Evolutionary conservation across 441 rosid genomes (phyloP).

Genomic region (Geranium incanum): DNA sequence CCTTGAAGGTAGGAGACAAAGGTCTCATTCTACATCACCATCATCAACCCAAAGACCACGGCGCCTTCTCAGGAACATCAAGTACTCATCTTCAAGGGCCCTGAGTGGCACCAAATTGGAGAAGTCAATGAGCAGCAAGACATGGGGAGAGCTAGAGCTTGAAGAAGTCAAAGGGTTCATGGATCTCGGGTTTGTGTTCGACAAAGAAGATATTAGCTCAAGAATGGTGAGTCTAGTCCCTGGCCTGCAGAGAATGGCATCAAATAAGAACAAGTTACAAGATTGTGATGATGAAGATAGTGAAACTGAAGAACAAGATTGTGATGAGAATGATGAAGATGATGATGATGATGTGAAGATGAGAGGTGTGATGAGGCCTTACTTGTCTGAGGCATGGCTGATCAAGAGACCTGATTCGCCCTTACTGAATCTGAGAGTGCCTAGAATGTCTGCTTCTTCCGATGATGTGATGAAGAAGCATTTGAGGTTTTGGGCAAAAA

Average conservation of each 20-base stretch:
- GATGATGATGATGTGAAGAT: neutral
- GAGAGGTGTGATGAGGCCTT: constrained; percentile 1
- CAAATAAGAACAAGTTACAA: too few relatives aligned
- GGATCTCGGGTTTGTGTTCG: neutral
- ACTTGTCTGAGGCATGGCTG: neutral
- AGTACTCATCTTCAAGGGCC: neutral
- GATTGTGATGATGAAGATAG: too few relatives aligned
- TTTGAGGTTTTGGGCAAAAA: constrained; percentile 1
- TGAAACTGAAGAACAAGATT: too few relatives aligned
- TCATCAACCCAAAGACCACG: neutral
- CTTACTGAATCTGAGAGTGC: neutral
- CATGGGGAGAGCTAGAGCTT: neutral
- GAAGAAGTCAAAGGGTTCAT: constrained; percentile 3
- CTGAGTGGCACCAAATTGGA: neutral
- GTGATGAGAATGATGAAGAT: neutral
- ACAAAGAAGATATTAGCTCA: neutral
- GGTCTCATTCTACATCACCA: neutral
- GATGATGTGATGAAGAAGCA: neutral
- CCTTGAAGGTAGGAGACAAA: neutral
- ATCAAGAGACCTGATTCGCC: neutral
- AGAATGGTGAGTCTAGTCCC: neutral
- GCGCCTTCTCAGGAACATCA: neutral
- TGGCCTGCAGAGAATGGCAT: too few relatives aligned
- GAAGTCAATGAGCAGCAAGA: neutral
- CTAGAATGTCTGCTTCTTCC: neutral